Conservation (phyloP, 305 asterid genomes). For the Ilex paraguariensis region DNA sequence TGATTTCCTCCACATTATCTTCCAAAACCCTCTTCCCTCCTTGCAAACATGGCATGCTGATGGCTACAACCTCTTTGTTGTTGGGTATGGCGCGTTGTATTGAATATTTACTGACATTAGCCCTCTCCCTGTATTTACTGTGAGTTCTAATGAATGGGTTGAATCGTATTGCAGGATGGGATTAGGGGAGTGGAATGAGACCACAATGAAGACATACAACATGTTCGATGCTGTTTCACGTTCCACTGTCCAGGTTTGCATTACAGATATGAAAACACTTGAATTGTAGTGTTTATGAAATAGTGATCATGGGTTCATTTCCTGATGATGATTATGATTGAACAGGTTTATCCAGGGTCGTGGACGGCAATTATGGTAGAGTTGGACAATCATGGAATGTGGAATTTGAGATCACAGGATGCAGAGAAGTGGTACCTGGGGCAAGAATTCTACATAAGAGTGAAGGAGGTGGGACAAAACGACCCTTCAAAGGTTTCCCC, state of each 20-base stretch:
- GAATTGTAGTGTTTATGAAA: too few species aligned
- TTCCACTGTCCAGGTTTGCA: slow-evolving; percentile 25
- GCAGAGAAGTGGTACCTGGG: slow-evolving; percentile 29
- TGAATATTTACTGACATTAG: background rate
- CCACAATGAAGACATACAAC: slow-evolving; percentile 17
- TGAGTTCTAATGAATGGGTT: background rate
- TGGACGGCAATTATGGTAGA: slow-evolving; percentile 29
- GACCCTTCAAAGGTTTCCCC: slow-evolving; percentile 16
- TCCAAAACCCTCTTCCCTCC: too few species aligned
- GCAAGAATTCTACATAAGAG: slow-evolving; percentile 29
- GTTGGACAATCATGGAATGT: slow-evolving; percentile 26
- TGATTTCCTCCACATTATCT: too few species aligned
- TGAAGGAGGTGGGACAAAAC: slow-evolving; percentile 13
- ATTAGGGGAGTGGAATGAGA: slow-evolving; percentile 5
- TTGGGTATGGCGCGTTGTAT: slow-evolving; percentile 6
- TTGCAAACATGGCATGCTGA: slow-evolving; percentile 16
- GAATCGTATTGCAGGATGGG: too few species aligned
- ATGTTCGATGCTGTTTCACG: slow-evolving; percentile 29
- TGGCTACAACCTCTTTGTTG: slow-evolving; percentile 21
- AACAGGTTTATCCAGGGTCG: slow-evolving; percentile 25
- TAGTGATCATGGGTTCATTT: too few species aligned
- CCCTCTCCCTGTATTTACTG: too few species aligned
- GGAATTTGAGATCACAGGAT: slow-evolving; percentile 31
- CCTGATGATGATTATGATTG: background rate
- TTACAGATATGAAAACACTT: too few species aligned